phyloP scores from a whole-genome alignment of 2,329 filamentous ascomycete species.

The Myriosclerotinia scirpicola region DNA sequence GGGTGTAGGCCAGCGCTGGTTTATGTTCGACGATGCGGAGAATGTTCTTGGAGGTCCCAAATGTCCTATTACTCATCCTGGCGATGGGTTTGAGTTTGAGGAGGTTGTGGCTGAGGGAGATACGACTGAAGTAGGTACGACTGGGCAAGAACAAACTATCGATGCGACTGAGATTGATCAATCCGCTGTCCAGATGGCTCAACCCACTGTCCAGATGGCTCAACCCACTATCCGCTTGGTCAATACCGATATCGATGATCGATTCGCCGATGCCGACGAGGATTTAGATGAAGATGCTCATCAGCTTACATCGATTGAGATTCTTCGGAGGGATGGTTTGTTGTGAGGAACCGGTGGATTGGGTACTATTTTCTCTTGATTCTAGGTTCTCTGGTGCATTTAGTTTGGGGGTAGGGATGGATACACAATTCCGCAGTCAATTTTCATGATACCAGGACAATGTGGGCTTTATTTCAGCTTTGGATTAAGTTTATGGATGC shows the following conservation, averaged over 20 bases:
- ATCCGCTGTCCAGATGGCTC: neutral
- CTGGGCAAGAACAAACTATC: too few species aligned
- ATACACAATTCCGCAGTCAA: neutral
- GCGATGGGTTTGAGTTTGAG: neutral
- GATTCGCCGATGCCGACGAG: neutral
- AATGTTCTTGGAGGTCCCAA: neutral
- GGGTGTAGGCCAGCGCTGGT: neutral
- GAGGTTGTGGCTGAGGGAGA: neutral
- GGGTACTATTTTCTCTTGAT: neutral
- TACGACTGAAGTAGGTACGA: too few species aligned
- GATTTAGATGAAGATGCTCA: neutral
- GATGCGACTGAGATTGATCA: neutral
- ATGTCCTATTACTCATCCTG: slow-evolving; percentile 1
- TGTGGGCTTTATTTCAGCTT: too few species aligned
- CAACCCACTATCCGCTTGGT: neutral
- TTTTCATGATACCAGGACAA: too few species aligned
- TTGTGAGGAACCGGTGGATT: neutral
- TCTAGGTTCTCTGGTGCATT: neutral
- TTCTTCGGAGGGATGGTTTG: neutral
- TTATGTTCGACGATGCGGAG: neutral
- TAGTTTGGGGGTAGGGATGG: neutral
- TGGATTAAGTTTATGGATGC: too few species aligned
- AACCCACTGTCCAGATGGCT: neutral
- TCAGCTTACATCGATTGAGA: neutral
- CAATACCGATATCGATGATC: neutral